A percentile compares a stretch with the other conserved stretches of the same genome.
Evolutionary conservation across 345 rosid species (phyloP).

Genomic region (Camelina hispida): DNA sequence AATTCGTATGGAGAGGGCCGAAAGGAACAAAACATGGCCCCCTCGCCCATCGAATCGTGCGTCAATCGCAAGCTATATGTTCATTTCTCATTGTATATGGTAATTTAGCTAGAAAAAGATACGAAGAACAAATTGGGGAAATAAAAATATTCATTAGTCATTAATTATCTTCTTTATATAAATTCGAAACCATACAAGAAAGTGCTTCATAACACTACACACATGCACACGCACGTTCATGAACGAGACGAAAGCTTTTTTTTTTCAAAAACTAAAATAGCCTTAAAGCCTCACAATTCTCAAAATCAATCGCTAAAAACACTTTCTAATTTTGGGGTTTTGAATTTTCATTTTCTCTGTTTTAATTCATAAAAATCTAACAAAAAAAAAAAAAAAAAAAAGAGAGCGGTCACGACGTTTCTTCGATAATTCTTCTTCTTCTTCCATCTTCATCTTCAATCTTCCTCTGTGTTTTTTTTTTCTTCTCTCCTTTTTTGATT

Average conservation of each 20-base stretch:
- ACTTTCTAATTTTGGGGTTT: slow-evolving; percentile 35
- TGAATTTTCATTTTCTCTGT: neutral
- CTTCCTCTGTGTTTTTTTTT: neutral
- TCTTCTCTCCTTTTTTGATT: slow-evolving; percentile 8
- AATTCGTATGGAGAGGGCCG: slow-evolving; percentile 11
- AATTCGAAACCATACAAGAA: slow-evolving; percentile 15
- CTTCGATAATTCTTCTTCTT: slow-evolving; percentile 32
- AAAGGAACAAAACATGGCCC: slow-evolving; percentile 31
- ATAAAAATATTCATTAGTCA: slow-evolving; percentile 8
- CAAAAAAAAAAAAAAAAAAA: neutral
- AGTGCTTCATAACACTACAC: slow-evolving; percentile 17
- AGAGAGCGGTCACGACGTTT: slow-evolving; percentile 40
- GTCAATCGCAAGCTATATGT: slow-evolving; percentile 13
- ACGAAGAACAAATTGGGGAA: slow-evolving; percentile 11
- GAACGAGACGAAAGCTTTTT: slow-evolving; percentile 16
- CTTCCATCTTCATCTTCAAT: neutral
- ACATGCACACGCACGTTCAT: slow-evolving; percentile 38
- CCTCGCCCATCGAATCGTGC: slow-evolving; percentile 13
- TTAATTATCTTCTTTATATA: no score
- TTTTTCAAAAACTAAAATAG: slow-evolving; percentile 24
- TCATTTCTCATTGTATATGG: neutral
- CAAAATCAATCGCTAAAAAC: neutral
- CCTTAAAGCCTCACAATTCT: slow-evolving; percentile 2
- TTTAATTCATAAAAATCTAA: slow-evolving; percentile 1
- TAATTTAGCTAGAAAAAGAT: no score